These are phyloP conservation scores for Rheum nobile DNA, from an alignment of 148 eudicot species.

Conservation along the genomic window DNA sequence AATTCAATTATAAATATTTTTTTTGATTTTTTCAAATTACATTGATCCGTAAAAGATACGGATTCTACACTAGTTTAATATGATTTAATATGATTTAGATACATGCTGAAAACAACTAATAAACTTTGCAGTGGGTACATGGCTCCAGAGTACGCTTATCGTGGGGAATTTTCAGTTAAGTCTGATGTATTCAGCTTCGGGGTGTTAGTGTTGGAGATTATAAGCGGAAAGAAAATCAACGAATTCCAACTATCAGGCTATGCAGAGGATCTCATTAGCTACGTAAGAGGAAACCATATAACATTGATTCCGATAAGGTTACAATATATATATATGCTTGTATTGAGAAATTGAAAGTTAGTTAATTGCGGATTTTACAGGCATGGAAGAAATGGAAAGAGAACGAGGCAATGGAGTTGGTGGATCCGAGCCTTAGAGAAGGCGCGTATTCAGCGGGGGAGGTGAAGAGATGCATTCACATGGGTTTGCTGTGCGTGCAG, in stretches of 20 bases:
- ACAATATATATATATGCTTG: no score
- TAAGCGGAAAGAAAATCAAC: slow-evolving; percentile 23
- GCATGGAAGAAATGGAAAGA: slow-evolving; percentile 34
- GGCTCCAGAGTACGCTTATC: slow-evolving; percentile 42
- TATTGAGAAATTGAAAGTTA: no score
- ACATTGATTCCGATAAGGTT: no score
- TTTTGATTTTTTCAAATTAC: no score
- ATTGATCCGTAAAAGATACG: no score
- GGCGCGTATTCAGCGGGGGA: slow-evolving; percentile 9
- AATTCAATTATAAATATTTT: no score
- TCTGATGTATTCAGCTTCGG: slow-evolving; percentile 60
- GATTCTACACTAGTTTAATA: no score
- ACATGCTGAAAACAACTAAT: background rate
- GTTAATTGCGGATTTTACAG: slow-evolving; percentile 3
- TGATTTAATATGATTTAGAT: no score
- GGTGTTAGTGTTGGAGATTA: slow-evolving; percentile 34
- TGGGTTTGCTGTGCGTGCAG: slow-evolving; percentile 31
- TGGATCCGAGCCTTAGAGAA: slow-evolving; percentile 14
- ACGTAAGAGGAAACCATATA: slow-evolving; percentile 21
- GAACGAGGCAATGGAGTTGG: slow-evolving; percentile 8
- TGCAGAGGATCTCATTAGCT: slow-evolving; percentile 14
- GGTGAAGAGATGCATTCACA: slow-evolving; percentile 21
- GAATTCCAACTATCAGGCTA: slow-evolving; percentile 5
- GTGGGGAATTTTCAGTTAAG: slow-evolving; percentile 34
- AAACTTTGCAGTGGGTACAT: slow-evolving; percentile 41